These are phyloP conservation scores for Termitomyces sp. DNA, from an alignment of 768 basidiomycete genomes.

Conservation along the genomic window DNA sequence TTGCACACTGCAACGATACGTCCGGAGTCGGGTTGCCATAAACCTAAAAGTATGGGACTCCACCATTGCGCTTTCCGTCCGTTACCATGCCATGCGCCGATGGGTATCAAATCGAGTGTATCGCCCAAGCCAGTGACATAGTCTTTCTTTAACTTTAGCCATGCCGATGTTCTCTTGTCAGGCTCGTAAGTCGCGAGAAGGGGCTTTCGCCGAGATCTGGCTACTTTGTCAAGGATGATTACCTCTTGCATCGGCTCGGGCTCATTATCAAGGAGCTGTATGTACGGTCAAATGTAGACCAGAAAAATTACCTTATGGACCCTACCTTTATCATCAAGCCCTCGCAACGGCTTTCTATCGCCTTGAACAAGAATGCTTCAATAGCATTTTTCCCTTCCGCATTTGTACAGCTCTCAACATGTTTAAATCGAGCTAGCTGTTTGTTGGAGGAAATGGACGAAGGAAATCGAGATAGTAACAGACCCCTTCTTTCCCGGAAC, in stretches of 20 bases:
- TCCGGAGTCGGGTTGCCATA: slow-evolving; percentile 63
- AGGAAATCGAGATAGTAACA: slow-evolving; percentile 64
- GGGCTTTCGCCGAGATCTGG: slow-evolving; percentile 52
- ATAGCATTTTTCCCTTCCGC: slow-evolving; percentile 57
- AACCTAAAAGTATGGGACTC: slow-evolving; percentile 81
- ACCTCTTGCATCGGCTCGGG: slow-evolving; percentile 34
- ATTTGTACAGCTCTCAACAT: slow-evolving; percentile 73
- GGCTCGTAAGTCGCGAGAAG: slow-evolving; percentile 87
- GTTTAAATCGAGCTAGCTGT: slow-evolving; percentile 58
- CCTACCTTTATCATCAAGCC: slow-evolving; percentile 91
- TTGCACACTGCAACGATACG: slow-evolving; percentile 79
- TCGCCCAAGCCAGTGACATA: slow-evolving; percentile 82
- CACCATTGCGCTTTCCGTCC: slow-evolving; percentile 91
- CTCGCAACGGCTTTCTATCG: slow-evolving; percentile 77
- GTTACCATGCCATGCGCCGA: slow-evolving; percentile 87
- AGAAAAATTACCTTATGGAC: background rate
- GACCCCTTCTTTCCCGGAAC: slow-evolving; percentile 65
- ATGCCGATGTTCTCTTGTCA: slow-evolving; percentile 82
- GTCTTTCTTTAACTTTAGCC: slow-evolving; percentile 93
- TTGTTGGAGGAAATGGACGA: slow-evolving; percentile 40
- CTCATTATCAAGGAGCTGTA: slow-evolving; percentile 63
- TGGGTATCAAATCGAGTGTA: slow-evolving; percentile 65
- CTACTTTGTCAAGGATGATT: slow-evolving; percentile 14
- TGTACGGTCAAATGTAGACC: too few species aligned
- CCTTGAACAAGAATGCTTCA: slow-evolving; percentile 71